These are phyloP conservation scores for Dipteronia sinensis DNA, from an alignment of 345 rosid species.

Conservation along the genomic window DNA sequence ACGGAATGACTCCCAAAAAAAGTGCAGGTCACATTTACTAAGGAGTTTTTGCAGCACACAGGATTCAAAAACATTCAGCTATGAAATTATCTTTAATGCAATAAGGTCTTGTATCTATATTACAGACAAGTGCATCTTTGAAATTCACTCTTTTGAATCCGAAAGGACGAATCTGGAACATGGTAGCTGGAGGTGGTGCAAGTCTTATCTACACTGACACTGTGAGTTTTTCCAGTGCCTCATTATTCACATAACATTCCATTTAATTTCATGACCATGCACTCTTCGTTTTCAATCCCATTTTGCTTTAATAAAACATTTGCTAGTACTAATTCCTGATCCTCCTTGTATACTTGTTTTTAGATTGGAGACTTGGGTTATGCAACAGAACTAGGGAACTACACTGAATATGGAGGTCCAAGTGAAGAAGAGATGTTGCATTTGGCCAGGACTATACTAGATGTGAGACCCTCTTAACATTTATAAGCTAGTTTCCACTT, in stretches of 20 bases:
- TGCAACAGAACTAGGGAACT: conserved; percentile 89
- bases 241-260: neutral
- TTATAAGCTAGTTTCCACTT: conserved; percentile 1
- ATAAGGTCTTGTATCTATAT: conserved; percentile 7
- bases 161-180: conserved; percentile 95
- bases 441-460: conserved; percentile 89
- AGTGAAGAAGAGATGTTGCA: conserved; percentile 91
- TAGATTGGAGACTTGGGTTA: conserved; percentile 96
- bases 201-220: conserved; percentile 94
- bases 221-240: conserved; percentile 37
- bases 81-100: neutral
- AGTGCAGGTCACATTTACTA: neutral
- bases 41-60: neutral
- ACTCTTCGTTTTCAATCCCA: conserved; percentile 8
- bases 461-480: conserved; percentile 48
- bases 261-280: neutral
- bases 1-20: too few relatives aligned
- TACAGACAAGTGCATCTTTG: conserved; percentile 90
- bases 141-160: conserved; percentile 89
- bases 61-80: neutral
- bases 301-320: conserved; percentile 5
- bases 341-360: neutral
- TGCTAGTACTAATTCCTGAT: neutral
- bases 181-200: conserved; percentile 99
- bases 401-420: conserved; percentile 96